These are phyloP conservation scores for Cyclotella atomus DNA, from an alignment of 108 stramenopile genomes.

Conservation along the genomic window DNA sequence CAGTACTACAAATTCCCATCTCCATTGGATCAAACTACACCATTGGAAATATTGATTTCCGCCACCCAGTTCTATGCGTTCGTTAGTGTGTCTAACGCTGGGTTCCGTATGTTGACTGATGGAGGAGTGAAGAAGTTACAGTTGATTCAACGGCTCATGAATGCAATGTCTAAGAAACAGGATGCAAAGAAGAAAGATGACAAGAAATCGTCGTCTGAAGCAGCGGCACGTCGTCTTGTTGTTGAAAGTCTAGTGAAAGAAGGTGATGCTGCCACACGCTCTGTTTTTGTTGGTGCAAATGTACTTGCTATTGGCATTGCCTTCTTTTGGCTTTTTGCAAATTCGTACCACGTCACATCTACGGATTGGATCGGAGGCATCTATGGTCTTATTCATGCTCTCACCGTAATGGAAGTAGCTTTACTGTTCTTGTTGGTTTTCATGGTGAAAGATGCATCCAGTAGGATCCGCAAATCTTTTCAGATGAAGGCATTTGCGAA, in stretches of 20 bases:
- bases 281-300: constrained; percentile 60
- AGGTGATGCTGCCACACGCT: constrained; percentile 55
- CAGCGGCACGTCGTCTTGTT: constrained; percentile 59
- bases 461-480: constrained; percentile 39
- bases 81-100: constrained; percentile 50
- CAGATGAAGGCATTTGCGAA: constrained; percentile 56
- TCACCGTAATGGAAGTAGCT: constrained; percentile 78
- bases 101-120: constrained; percentile 54
- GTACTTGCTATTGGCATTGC: constrained; percentile 69
- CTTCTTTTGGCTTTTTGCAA: constrained; percentile 87
- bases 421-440: constrained; percentile 73
- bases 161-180: constrained; percentile 10
- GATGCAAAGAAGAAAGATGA: constrained; percentile 30
- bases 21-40: constrained; percentile 79
- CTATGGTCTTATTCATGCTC: constrained; percentile 77
- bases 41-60: constrained; percentile 80
- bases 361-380: constrained; percentile 84
- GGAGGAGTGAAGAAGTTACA: constrained; percentile 55
- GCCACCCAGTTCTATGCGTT: constrained; percentile 82
- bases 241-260: constrained; percentile 67
- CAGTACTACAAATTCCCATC: constrained; percentile 59
- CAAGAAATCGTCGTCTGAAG: constrained; percentile 6
- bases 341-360: constrained; percentile 82
- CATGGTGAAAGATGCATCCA: constrained; percentile 73
- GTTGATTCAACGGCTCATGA: constrained; percentile 57